These are phyloP conservation scores for Ajuga chamaepitys DNA, from an alignment of 257 asterid species.

Conservation along the genomic window DNA sequence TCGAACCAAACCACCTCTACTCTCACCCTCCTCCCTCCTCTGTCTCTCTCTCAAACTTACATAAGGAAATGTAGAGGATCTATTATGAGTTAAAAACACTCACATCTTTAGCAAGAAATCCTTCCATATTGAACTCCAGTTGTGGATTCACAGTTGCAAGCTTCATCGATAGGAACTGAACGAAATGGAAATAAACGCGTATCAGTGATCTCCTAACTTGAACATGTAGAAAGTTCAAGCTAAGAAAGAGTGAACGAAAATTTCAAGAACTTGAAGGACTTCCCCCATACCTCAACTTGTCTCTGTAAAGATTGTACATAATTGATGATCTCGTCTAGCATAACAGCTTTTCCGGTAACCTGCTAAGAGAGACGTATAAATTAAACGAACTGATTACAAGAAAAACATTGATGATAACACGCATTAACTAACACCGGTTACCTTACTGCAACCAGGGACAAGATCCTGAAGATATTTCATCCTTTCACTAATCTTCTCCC, in stretches of 20 bases:
- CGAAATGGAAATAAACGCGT: not conserved
- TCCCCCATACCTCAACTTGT: slow-evolving; percentile 60
- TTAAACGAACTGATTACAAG: not conserved
- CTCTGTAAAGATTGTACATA: slow-evolving; percentile 76
- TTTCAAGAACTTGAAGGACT: too few relatives aligned
- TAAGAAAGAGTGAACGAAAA: too few relatives aligned
- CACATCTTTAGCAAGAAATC: slow-evolving; percentile 70
- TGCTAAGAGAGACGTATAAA: slow-evolving; percentile 19
- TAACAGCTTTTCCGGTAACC: slow-evolving; percentile 86
- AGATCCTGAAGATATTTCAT: slow-evolving; percentile 91
- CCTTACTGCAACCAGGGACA: slow-evolving; percentile 92
- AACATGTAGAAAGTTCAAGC: not conserved
- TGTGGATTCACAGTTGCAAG: slow-evolving; percentile 76
- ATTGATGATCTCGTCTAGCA: slow-evolving; percentile 84
- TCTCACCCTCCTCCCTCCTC: too few relatives aligned
- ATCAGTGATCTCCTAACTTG: not conserved
- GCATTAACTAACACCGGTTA: slow-evolving; percentile 16
- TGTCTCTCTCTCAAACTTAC: too few relatives aligned
- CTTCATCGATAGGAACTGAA: slow-evolving; percentile 85
- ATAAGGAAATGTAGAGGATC: too few relatives aligned
- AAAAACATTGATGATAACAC: not conserved
- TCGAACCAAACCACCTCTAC: too few relatives aligned
- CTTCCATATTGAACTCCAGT: slow-evolving; percentile 44
- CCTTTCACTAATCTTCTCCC: slow-evolving; percentile 88
- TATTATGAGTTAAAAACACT: slow-evolving; percentile 4